Evolutionary conservation across 1,284 basidiomycete species (phyloP), one percentile per base, ranked within the genome.

Genomic region (Trichosporon sp.): DNA sequence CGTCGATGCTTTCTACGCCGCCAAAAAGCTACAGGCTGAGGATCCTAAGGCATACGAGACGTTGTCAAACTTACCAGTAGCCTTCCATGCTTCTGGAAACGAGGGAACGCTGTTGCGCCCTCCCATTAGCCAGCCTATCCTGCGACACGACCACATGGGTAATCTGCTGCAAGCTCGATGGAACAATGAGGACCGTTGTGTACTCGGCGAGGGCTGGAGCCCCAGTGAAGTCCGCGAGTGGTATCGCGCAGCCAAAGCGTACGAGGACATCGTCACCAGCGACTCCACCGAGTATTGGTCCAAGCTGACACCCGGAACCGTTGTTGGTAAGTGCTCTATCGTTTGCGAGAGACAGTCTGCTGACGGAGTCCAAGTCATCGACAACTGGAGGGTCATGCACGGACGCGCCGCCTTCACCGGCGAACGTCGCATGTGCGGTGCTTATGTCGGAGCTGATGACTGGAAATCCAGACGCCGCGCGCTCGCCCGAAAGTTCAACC

Each of bases 121-220:
- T 0, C 56, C 87, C 84, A 6, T 77, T 77, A 70, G 64, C 59
- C 69, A 76, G 63, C 89, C 92, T 0, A 83, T 90, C 0, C 72
- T 83, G 40, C 82, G 83, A n/a, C 89, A 92, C 72, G 87, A 91
- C 66, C 70, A 78, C 0, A 65, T 78, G 2, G 87, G 87, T 0
- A 85, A 88, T 61, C 83, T 98, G 0, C 78, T 84, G 1, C 88
- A 92, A 68, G 88, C 97, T 13, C 81, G 95, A 46, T 98, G 94
- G 91, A 99, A 98, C 76, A 95, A 94, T 66, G 91, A 95, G 71
- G 95, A 99, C 78, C 83, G 95, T 56, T 92, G 91, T 66, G 88
- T 89, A 0, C 84, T 95, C 1, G 81, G 80, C 0, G 69, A 84
- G 83, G 84, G 72, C 63, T 92, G 71, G 83, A 83, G 63, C 8